Evolutionary conservation across 2,329 filamentous ascomycete genomes (phyloP), one percentile per base, ranked within the genome.

Genomic region (Curvularia hawaiiensis): DNA sequence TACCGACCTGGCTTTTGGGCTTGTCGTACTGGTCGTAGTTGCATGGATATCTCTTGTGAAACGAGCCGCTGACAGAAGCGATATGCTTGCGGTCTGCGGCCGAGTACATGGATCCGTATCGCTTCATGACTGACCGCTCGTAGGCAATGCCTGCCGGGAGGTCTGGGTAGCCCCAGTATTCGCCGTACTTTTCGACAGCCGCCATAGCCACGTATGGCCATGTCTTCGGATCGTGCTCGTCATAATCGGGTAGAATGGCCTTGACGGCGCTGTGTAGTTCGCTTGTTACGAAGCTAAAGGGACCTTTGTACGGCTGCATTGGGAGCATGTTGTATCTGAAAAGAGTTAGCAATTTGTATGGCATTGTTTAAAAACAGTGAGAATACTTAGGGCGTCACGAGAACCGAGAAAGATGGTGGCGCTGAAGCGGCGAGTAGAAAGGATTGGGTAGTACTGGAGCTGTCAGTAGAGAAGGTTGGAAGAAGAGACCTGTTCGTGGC

Each of bases 161-260:
- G 16, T 58, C 40, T 4, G 51, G 45, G 18, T 46, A 46, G 2
- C 55, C 51, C 2, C 33, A 20, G 22, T 54, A 58, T 0, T 45
- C 22, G 8, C 38, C 3, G 4, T 28, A 31, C 2, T 40, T 41
- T n/a, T 58, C 55, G n/a, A 58, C 38, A 3, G 33, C 40, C 5
- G 45, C 41, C n/a, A 58, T 14, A 4, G 33, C 46, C n/a, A 58
- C 40, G 2, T 50, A 58, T 0, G 55, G 55, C 55, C 55, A 58
- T 31, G 51, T 58, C 9, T 54, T 54, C 1, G 49, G 55, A 2
- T 58, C 55, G 6, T 41, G 20, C 2, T 50, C n/a, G 3, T 54
- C n/a, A 4, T 58, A 58, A 6, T n/a, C 20, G 11, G 45, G 45
- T 6, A 50, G 1, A 8, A 16, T 14, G 12, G 31, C 35, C 26